phyloP scores from a whole-genome alignment of 257 asterid genomes.

The Paulownia fortunei region DNA sequence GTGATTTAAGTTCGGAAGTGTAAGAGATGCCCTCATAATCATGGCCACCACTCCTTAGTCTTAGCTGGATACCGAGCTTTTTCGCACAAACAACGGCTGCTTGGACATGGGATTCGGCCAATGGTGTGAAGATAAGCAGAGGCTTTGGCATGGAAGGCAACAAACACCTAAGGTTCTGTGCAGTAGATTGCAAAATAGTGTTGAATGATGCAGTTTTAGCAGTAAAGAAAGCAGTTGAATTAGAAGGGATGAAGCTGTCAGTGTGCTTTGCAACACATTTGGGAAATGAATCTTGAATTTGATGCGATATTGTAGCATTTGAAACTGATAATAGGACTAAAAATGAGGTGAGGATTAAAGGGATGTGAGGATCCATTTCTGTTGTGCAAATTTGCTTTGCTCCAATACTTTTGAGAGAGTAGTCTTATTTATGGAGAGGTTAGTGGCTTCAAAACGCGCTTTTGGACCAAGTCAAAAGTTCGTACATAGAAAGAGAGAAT shows the following conservation, averaged over 20 bases:
- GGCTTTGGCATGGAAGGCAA: constrained; percentile 23
- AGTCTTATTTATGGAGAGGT: constrained; percentile 1
- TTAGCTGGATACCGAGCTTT: constrained; percentile 17
- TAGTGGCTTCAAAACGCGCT: too few species aligned
- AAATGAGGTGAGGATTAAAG: constrained; percentile 2
- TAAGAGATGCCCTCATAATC: constrained; percentile 33
- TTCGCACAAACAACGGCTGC: constrained; percentile 34
- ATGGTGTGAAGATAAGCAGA: constrained; percentile 23
- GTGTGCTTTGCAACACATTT: constrained; percentile 14
- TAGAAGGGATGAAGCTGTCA: not conserved
- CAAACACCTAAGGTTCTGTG: constrained; percentile 27
- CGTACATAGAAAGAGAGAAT: too few species aligned
- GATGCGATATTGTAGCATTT: not conserved
- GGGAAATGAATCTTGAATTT: constrained; percentile 24
- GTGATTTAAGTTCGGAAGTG: constrained; percentile 15
- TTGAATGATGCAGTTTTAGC: not conserved
- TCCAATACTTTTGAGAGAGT: not conserved
- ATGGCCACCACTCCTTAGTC: constrained; percentile 30
- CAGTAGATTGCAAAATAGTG: constrained; percentile 21
- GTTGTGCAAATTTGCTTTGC: not conserved
- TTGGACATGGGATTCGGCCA: constrained; percentile 16
- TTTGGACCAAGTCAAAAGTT: too few species aligned
- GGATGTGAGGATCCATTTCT: not conserved
- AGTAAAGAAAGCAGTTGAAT: constrained; percentile 7
- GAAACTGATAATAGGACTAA: constrained; percentile 10